Evolutionary conservation across 257 asterid species (phyloP).

Genomic region (Capsicum baccatum): DNA sequence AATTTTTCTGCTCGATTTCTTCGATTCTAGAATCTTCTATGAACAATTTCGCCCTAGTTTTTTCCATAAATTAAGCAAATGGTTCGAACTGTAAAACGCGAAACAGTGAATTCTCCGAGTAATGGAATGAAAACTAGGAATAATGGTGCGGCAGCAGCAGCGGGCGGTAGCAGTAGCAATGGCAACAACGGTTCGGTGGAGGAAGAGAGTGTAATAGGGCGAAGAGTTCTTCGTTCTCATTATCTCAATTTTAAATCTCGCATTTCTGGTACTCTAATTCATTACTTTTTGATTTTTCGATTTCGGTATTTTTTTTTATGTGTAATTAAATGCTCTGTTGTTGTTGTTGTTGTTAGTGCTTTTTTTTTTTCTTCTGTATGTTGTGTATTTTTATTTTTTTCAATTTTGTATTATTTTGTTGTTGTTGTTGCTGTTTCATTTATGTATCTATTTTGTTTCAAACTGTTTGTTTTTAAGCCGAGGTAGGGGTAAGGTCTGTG

Average conservation of each 20-base stretch:
- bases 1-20: background rate
- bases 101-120: conserved; percentile 23
- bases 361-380: too few species aligned
- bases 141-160: conserved; percentile 10
- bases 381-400: too few species aligned
- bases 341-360: too few species aligned
- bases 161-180: conserved; percentile 17
- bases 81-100: conserved; percentile 39
- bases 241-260: conserved; percentile 47
- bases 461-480: too few species aligned
- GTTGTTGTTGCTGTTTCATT: too few species aligned
- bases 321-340: too few species aligned
- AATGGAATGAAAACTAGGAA: background rate
- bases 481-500: too few species aligned
- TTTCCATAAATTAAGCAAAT: background rate
- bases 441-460: too few species aligned
- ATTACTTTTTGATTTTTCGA: background rate
- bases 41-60: background rate
- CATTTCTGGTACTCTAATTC: conserved; percentile 40
- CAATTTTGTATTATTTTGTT: too few species aligned
- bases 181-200: conserved; percentile 6
- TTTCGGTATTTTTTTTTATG: background rate
- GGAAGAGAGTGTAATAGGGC: conserved; percentile 29
- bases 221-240: conserved; percentile 52
- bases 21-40: background rate